phyloP scores from a whole-genome alignment of 1,284 basidiomycete species.

The Ustilago lituana region DNA sequence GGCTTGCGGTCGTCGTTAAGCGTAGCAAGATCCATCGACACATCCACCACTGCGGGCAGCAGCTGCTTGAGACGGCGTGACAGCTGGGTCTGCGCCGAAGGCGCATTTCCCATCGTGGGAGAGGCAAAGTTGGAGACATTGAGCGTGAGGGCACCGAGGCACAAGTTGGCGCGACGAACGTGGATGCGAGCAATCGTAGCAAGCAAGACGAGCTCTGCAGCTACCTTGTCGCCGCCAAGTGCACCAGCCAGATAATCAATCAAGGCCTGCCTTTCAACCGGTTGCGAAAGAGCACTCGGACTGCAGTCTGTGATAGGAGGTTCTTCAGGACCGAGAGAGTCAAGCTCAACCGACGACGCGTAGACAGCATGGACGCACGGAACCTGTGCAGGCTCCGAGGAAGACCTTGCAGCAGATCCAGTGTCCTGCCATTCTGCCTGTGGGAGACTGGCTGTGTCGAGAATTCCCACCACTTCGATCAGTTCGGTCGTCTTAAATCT shows the following conservation, averaged over 20 bases:
- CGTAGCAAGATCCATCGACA: slow-evolving; percentile 62
- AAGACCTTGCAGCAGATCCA: slow-evolving; percentile 20
- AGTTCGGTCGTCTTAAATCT: slow-evolving; percentile 59
- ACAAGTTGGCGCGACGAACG: slow-evolving; percentile 75
- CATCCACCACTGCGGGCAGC: slow-evolving; percentile 73
- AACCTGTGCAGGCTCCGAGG: slow-evolving; percentile 23
- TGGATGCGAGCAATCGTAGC: slow-evolving; percentile 76
- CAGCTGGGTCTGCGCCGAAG: slow-evolving; percentile 72
- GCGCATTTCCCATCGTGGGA: slow-evolving; percentile 69
- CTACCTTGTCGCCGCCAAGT: slow-evolving; percentile 64
- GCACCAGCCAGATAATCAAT: slow-evolving; percentile 45
- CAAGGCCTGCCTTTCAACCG: slow-evolving; percentile 21
- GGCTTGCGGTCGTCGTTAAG: slow-evolving; percentile 71
- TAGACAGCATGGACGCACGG: slow-evolving; percentile 57
- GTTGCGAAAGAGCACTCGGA: slow-evolving; percentile 14
- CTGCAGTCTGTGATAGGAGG: background rate
- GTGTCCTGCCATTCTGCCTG: slow-evolving; percentile 49
- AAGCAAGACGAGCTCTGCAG: slow-evolving; percentile 81
- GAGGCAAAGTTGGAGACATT: slow-evolving; percentile 66
- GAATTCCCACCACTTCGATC: slow-evolving; percentile 60
- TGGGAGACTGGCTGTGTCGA: slow-evolving; percentile 46
- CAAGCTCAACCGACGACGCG: slow-evolving; percentile 30
- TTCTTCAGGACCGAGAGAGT: slow-evolving; percentile 4
- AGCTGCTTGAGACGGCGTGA: slow-evolving; percentile 70
- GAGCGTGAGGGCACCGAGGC: slow-evolving; percentile 76